Evolutionary conservation across 768 basidiomycete species (phyloP).

Genomic region (Boletus rubroflammeus): DNA sequence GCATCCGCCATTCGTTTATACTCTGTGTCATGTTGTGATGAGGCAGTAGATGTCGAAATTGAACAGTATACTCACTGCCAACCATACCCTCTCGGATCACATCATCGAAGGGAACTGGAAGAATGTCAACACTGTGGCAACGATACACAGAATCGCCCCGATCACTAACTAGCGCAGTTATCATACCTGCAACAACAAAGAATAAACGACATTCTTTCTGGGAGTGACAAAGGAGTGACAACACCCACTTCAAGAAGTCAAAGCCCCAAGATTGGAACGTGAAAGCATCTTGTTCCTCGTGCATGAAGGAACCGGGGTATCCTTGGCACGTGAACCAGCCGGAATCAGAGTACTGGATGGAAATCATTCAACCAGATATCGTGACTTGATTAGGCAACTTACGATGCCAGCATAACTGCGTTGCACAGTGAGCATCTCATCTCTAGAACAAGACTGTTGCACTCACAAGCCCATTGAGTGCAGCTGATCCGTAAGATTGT

Average conservation of each 20-base stretch:
- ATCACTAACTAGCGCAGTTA: slow-evolving; percentile 49
- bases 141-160: not conserved
- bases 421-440: slow-evolving; percentile 2
- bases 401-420: slow-evolving; percentile 60
- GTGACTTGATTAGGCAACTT: slow-evolving; percentile 14
- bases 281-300: slow-evolving; percentile 58
- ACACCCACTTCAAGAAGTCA: slow-evolving; percentile 55
- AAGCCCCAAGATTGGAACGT: slow-evolving; percentile 62
- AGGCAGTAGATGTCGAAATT: not conserved
- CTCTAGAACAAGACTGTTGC: not conserved
- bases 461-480: slow-evolving; percentile 56
- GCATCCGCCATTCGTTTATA: slow-evolving; percentile 60
- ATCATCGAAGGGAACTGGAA: slow-evolving; percentile 52
- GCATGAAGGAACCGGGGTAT: slow-evolving; percentile 59
- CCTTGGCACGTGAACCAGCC: slow-evolving; percentile 63
- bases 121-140: not conserved
- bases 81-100: slow-evolving; percentile 50
- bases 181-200: slow-evolving; percentile 42
- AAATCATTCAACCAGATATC: not conserved
- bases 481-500: slow-evolving; percentile 47
- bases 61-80: slow-evolving; percentile 39
- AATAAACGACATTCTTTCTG: not conserved
- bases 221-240: not conserved
- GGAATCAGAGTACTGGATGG: slow-evolving; percentile 55
- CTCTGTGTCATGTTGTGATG: slow-evolving; percentile 34